Conservation (phyloP, 495 filamentous ascomycete genomes). For the Neurospora tetraspora region DNA sequence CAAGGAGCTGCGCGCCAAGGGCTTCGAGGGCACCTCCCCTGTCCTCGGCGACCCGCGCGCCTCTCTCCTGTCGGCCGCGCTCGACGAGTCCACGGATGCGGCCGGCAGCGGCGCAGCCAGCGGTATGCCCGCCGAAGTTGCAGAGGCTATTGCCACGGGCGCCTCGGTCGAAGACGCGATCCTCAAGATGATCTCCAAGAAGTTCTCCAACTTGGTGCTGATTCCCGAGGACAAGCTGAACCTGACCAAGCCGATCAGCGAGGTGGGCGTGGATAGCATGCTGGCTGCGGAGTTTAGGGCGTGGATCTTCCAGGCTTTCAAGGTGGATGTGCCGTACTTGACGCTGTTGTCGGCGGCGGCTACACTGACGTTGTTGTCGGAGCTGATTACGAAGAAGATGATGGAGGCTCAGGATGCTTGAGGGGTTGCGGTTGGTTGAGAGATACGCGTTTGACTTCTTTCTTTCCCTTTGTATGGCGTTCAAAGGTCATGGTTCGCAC, state of each 20-base stretch:
- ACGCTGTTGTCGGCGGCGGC: slow-evolving; percentile 18
- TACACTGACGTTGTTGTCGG: not conserved
- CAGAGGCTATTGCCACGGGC: slow-evolving; percentile 5
- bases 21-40: slow-evolving; percentile 6
- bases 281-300: slow-evolving; percentile 36
- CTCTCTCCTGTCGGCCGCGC: slow-evolving; percentile 10
- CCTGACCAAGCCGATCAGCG: slow-evolving; percentile 17
- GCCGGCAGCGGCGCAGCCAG: not conserved
- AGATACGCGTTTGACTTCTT: too few species aligned
- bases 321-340: slow-evolving; percentile 31
- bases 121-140: not conserved
- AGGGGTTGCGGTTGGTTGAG: slow-evolving; percentile 4
- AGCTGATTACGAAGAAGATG: not conserved
- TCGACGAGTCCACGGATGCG: slow-evolving; percentile 8
- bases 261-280: slow-evolving; percentile 39
- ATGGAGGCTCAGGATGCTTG: not conserved
- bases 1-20: slow-evolving; percentile 4
- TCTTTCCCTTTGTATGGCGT: not conserved
- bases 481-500: not conserved
- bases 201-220: slow-evolving; percentile 25
- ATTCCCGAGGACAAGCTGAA: slow-evolving; percentile 18
- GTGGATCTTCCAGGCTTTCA: slow-evolving; percentile 37
- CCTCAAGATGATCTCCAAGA: slow-evolving; percentile 15
- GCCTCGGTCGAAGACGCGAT: slow-evolving; percentile 7
- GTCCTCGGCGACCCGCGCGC: slow-evolving; percentile 19